Percentiles rank a stretch among this genome's conserved stretches.
Conservation (phyloP, 208 protist genomes). For the Acanthamoeba castellanii region DNA sequence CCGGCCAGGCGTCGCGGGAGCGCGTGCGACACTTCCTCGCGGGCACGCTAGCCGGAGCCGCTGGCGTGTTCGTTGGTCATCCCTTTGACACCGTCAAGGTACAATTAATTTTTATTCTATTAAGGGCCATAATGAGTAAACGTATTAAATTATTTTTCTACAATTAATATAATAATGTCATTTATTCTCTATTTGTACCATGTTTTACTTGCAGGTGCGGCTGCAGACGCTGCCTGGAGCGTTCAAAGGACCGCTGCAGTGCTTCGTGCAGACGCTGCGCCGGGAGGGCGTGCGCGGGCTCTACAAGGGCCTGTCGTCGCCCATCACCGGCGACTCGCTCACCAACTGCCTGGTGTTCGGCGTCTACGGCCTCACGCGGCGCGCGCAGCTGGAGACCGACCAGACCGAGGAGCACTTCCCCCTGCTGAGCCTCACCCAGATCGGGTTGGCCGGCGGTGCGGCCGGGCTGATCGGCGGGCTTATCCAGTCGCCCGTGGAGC, state of each 20-base stretch:
- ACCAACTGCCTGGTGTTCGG: constrained; percentile 67
- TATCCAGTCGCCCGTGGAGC: constrained; percentile 44
- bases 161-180: neutral
- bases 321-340: constrained; percentile 38
- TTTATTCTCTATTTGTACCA: too few relatives aligned
- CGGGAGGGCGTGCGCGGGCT: constrained; percentile 43
- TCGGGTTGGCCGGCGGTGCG: neutral
- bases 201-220: constrained; percentile 11
- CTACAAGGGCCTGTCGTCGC: constrained; percentile 62
- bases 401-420: constrained; percentile 49
- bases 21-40: constrained; percentile 33
- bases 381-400: neutral
- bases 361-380: constrained; percentile 36
- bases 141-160: neutral
- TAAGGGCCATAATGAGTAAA: neutral
- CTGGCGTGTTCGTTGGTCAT: constrained; percentile 62
- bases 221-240: constrained; percentile 31
- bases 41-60: constrained; percentile 24
- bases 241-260: constrained; percentile 33
- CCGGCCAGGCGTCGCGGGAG: constrained; percentile 5
- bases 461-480: neutral
- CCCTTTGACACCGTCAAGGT: constrained; percentile 68
- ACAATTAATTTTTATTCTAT: neutral
- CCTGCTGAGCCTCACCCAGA: constrained; percentile 29
- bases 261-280: constrained; percentile 28